Evolutionary conservation across 768 basidiomycete species (phyloP), one percentile per base, ranked within the genome.

Genomic region (Chlorophyllum brunneum): DNA sequence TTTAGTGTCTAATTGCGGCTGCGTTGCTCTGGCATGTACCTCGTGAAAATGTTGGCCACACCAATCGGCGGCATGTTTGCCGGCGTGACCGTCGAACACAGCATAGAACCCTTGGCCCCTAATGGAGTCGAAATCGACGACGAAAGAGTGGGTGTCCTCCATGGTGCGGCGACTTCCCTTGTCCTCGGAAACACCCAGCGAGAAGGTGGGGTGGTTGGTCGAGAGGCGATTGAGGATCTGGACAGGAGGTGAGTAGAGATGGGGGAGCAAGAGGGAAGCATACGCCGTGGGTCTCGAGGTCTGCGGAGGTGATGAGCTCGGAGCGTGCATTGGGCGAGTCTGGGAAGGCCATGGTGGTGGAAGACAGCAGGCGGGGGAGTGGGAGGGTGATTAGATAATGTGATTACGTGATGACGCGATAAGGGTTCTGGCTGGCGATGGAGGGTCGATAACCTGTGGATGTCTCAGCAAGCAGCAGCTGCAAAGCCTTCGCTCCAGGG

Each of bases 21-120:
- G 18, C 46, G 10, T 29, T 20, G 27, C 18, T 26, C 24, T 39
- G 33, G 24, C 33, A 18, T 30, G 18, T 65, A 86, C 94, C 76
- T 94, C 85, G 64, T 98, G 94, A 70, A 99, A 99, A 67, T 98
- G 85, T 60, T 80, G 76, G 37, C 97, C 97, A 68, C 97, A 98
- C 95, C 95, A 98, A 67, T 99, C 97, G 23, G 97, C 97, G 29
- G 95, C 95, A 62, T 98, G 92, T 67, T 95, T 98, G 15, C 97
- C 97, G 1, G 97, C 97, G 66, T 99, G 97, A 2, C 97, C 97
- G 61, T 99, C 97, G 61, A 98, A 99, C 39, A 99, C 84, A 5
- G 95, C 95, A 66, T 95, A 98, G 76, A 97, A 98, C 6, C 95
- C 97, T 66, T 99, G 97, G 0, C 97, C 97, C 38, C 87, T 82